Base-by-base conservation (phyloP, 106 monocot species). In the Triglochin maritima region DNA sequence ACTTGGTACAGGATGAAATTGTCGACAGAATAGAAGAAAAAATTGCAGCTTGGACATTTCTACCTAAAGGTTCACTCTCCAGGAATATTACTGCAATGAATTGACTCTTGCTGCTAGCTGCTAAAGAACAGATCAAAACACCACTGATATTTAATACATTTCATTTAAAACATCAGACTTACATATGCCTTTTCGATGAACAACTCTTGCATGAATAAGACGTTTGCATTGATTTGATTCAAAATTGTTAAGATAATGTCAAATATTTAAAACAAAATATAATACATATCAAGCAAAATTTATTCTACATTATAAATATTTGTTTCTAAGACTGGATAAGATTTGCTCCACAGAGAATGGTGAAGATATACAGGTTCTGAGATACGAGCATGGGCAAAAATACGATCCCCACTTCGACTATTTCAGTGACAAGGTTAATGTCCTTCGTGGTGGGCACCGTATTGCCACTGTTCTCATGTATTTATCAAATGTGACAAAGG, bases 391-490 rank as follows among this genome's bases (percentile, higher is more conserved):
- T 67, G 96, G 96, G 14, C 88, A 96, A 49, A 91, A 91, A 73
- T 96, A 96, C 72, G 88, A 88, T 73, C 82, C 87, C 4, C 96
- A 96, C 70, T 84, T 80, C 72, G 96, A 96, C 80, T 96, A 88
- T 72, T 96, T 96, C 69, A 49, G 78, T 6, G 91, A 96, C 76
- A 79, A 77, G 67, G 90, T 86, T 8, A 96, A 91, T 62, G 82
- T 92, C 58, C 72, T 82, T 8, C 87, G 81, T 80, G 96, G 96
- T 42, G 96, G 96, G 50, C 96, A 96, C 72, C 90, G 96, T 17
- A 74, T 86, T 60, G 96, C 96, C 7, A 96, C 96, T 13, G 91
- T 96, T 13, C 83, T 96, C 41, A 82, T 96, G 96, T 96, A 96
- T 71, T 81, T 96, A 16, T 70, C 84, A 7, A 66, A 96, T 66